Percentiles rank a stretch among this genome's conserved stretches.
These are phyloP conservation scores for Gliomastix tumulicola DNA, from an alignment of 2,329 filamentous ascomycete genomes.

Conservation along the genomic window DNA sequence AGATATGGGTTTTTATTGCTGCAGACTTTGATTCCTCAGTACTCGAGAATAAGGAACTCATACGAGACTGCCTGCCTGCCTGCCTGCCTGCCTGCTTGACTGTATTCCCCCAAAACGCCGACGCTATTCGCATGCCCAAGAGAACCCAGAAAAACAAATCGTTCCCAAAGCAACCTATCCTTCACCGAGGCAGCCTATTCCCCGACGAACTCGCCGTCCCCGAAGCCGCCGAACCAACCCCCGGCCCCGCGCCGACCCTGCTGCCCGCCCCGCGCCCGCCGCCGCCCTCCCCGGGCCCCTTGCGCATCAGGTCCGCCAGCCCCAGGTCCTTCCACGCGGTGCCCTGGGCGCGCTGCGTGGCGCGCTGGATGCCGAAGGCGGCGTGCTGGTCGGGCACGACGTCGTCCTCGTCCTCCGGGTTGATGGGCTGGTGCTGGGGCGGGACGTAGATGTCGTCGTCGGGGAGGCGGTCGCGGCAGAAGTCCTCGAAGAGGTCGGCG, in stretches of 20 bases:
- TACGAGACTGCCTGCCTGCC: too few relatives aligned
- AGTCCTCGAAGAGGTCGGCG: conserved; percentile 74
- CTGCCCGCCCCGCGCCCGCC: conserved; percentile 8
- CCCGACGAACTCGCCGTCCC: conserved; percentile 13
- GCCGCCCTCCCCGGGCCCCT: conserved; percentile 37
- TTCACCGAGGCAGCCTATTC: too few relatives aligned
- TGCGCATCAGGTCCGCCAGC: conserved; percentile 61
- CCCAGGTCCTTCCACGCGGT: conserved; percentile 75
- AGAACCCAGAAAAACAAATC: too few relatives aligned
- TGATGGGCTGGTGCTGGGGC: conserved; percentile 70
- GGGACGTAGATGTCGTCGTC: conserved; percentile 78
- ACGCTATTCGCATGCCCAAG: too few relatives aligned
- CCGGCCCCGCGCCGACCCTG: conserved; percentile 6
- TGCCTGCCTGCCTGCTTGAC: too few relatives aligned
- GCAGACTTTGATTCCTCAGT: too few relatives aligned
- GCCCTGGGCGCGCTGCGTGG: conserved; percentile 65
- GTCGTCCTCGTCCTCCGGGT: conserved; percentile 84
- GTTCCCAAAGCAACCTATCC: too few relatives aligned
- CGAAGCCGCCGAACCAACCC: too few relatives aligned
- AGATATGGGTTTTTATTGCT: too few relatives aligned
- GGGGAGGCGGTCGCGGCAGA: conserved; percentile 64
- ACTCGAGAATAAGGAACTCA: too few relatives aligned
- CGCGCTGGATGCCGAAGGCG: conserved; percentile 77
- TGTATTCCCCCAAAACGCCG: too few relatives aligned
- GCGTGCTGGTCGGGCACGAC: conserved; percentile 84